Evolutionary conservation across 208 protist species (phyloP).

Genomic region (Trypanosoma conorhini): DNA sequence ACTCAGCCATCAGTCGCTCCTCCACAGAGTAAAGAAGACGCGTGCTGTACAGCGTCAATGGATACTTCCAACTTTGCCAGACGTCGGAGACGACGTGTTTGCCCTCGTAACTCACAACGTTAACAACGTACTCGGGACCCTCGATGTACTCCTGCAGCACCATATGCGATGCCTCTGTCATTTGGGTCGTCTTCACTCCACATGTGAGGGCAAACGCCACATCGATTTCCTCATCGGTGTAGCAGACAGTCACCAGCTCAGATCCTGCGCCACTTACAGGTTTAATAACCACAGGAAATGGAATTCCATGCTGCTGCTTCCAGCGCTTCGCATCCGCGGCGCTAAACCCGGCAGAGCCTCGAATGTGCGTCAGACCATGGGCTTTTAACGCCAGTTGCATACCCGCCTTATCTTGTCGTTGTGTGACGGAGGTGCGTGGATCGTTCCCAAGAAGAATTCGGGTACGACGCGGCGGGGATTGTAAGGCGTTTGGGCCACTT

Average conservation of each 20-base stretch:
- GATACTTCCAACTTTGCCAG: slow-evolving; percentile 86
- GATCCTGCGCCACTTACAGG: slow-evolving; percentile 77
- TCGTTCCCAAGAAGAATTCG: slow-evolving; percentile 60
- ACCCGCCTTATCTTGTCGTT: slow-evolving; percentile 66
- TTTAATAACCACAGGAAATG: slow-evolving; percentile 84
- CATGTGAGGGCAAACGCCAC: slow-evolving; percentile 50
- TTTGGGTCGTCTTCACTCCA: slow-evolving; percentile 44
- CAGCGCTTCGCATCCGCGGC: slow-evolving; percentile 34
- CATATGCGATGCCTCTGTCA: slow-evolving; percentile 55
- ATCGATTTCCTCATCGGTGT: slow-evolving; percentile 44
- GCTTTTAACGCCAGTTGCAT: slow-evolving; percentile 55
- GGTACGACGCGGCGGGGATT: neutral
- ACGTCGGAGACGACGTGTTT: slow-evolving; percentile 84
- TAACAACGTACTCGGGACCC: slow-evolving; percentile 84
- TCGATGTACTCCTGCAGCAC: slow-evolving; percentile 90
- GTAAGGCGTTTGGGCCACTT: neutral
- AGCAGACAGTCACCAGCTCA: slow-evolving; percentile 84
- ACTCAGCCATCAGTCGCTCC: slow-evolving; percentile 19
- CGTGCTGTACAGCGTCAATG: slow-evolving; percentile 39
- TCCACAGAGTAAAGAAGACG: slow-evolving; percentile 41
- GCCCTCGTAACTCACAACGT: slow-evolving; percentile 74
- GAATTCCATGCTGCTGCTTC: slow-evolving; percentile 32
- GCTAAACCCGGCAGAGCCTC: slow-evolving; percentile 37
- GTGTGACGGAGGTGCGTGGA: slow-evolving; percentile 46
- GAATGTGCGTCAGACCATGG: slow-evolving; percentile 66